Evolutionary conservation across 1,139 yeast species (phyloP).

Genomic region (Meyerozyma sp.): DNA sequence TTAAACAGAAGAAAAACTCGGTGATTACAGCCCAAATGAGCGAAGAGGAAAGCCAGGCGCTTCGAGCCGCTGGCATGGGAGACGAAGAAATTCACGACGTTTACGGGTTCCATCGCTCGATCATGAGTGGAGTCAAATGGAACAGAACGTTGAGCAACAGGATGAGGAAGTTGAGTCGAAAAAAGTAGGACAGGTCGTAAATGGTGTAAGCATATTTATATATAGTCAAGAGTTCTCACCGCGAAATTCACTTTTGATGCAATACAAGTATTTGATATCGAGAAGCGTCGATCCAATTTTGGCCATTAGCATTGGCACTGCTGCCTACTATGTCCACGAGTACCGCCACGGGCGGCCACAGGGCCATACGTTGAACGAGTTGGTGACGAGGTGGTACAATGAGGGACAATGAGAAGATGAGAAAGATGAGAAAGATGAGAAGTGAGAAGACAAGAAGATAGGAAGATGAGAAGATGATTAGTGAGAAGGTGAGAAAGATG

Average conservation of each 20-base stretch:
- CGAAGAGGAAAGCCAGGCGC: constrained; percentile 34
- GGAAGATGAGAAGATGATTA: too few species aligned
- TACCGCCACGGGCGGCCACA: constrained; percentile 46
- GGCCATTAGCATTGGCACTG: constrained; percentile 53
- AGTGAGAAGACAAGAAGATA: not conserved
- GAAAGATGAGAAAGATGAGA: not conserved
- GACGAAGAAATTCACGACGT: constrained; percentile 37
- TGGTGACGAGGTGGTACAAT: constrained; percentile 26
- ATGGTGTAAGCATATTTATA: too few species aligned
- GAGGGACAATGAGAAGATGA: not conserved
- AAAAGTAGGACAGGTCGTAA: not conserved
- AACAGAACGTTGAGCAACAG: constrained; percentile 48
- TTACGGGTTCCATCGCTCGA: constrained; percentile 46
- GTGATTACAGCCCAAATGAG: constrained; percentile 31
- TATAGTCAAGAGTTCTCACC: not conserved
- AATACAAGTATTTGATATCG: constrained; percentile 34
- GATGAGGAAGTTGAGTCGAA: constrained; percentile 36
- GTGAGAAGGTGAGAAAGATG: not conserved
- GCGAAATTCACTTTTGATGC: constrained; percentile 13
- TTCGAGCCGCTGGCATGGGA: constrained; percentile 15
- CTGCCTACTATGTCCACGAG: constrained; percentile 59
- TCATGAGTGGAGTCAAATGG: constrained; percentile 56
- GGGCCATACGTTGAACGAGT: constrained; percentile 54
- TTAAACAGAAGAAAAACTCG: constrained; percentile 34
- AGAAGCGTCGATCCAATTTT: constrained; percentile 52